Percentiles rank a stretch among this genome's conserved stretches.
phyloP scores from a whole-genome alignment of 2,329 filamentous ascomycete species.

The Fusarium verrucosum region DNA sequence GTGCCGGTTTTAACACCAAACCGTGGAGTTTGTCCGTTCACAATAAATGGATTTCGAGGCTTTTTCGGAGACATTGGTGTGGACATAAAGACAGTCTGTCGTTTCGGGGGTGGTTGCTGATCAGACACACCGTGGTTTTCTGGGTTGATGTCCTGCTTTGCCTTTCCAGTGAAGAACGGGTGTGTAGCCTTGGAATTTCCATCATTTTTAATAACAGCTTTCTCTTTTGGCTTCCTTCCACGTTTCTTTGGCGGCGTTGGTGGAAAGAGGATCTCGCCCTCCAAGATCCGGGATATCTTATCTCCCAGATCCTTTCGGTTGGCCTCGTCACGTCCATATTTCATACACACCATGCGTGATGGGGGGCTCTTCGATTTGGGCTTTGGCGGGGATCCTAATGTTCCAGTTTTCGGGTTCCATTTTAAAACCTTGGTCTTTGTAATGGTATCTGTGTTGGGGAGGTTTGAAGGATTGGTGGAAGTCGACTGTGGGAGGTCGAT shows the following conservation, averaged over 20 bases:
- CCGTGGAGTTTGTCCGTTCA: conserved; percentile 49
- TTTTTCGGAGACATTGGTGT: conserved; percentile 64
- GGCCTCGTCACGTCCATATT: conserved; percentile 64
- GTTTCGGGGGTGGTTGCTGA: conserved; percentile 44
- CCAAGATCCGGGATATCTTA: conserved; percentile 71
- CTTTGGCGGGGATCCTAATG: conserved; percentile 68
- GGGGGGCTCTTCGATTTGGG: conserved; percentile 55
- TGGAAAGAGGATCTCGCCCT: conserved; percentile 43
- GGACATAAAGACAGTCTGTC: conserved; percentile 59
- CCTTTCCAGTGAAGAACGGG: conserved; percentile 55
- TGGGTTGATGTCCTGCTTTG: conserved; percentile 42
- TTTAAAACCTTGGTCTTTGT: conserved; percentile 61
- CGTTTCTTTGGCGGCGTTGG: conserved; percentile 43
- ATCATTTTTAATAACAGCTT: conserved; percentile 36
- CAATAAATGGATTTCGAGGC: conserved; percentile 43
- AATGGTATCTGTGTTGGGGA: conserved; percentile 12
- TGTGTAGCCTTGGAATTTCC: conserved; percentile 49
- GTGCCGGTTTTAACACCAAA: conserved; percentile 57
- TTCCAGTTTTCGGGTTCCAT: conserved; percentile 69
- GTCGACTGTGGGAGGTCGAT: background rate
- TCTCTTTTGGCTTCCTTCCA: conserved; percentile 38
- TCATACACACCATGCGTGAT: conserved; percentile 61
- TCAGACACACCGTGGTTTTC: conserved; percentile 29
- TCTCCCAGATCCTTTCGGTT: conserved; percentile 62
- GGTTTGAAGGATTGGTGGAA: conserved; percentile 6